Conservation (phyloP, 2,329 filamentous ascomycete genomes). For the Cercospora sp. region DNA sequence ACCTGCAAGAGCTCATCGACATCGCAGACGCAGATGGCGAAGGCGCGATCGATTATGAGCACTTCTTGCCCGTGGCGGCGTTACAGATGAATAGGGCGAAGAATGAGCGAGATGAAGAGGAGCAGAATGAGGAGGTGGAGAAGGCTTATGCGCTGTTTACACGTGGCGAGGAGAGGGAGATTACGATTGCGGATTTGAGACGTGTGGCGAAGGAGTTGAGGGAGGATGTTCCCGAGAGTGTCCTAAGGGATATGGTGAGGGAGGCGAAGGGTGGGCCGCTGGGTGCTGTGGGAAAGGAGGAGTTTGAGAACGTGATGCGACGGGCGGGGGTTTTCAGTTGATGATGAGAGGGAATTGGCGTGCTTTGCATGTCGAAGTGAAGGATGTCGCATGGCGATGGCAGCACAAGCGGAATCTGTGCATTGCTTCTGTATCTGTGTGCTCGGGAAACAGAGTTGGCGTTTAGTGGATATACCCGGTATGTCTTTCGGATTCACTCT, state of each 20-base stretch:
- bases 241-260: constrained; percentile 89
- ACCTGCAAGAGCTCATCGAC: constrained; percentile 74
- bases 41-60: constrained; percentile 74
- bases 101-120: constrained; percentile 42
- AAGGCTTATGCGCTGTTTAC: constrained; percentile 83
- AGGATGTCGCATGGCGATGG: not conserved
- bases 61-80: constrained; percentile 85
- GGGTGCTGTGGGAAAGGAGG: constrained; percentile 70
- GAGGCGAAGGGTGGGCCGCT: constrained; percentile 85
- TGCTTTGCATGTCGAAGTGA: not conserved
- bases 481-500: not conserved
- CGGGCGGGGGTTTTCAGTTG: constrained; percentile 79
- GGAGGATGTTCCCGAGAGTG: constrained; percentile 78
- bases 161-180: constrained; percentile 59
- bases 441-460: not conserved
- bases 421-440: not conserved
- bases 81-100: constrained; percentile 66
- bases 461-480: constrained; percentile 14
- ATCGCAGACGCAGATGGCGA: constrained; percentile 80
- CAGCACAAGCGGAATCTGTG: not conserved
- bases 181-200: constrained; percentile 76
- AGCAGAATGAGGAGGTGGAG: constrained; percentile 68
- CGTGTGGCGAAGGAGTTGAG: constrained; percentile 78
- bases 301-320: constrained; percentile 85
- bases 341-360: constrained; percentile 31